Evolutionary conservation across 2,329 filamentous ascomycete genomes (phyloP), one percentile per base, ranked within the genome.

Genomic region (Aspergillus novofumigatus): DNA sequence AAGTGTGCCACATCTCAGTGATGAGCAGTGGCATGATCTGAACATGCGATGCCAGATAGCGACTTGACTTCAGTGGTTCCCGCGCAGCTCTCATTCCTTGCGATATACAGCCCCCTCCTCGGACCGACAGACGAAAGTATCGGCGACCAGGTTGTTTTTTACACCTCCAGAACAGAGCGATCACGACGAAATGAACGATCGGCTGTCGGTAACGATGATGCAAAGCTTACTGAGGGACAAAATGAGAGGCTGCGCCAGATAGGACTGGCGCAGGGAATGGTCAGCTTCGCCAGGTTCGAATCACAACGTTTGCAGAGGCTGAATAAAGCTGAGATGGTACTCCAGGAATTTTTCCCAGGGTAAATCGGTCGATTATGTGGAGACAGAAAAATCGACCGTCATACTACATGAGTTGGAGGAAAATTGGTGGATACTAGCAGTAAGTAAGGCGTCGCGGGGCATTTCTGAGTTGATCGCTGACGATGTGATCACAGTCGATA

Each of bases 371-470:
- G 91, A 96, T 67, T 86, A 86, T 9, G 87, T 99, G 58, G 94
- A 99, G 69, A 97, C 94, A 1, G 90, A 96, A 67, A 94, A 90
- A 78, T 86, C 88, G 51, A 85, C 92, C 32, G 87, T 97, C 35
- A 81, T 97, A 35, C 78, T 97, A 48, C 86, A 91, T 67, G 92
- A 99, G 77, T 77, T 99, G 62, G 93, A 99, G 73, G 79, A 84
- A 17, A 90, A 90, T 29, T 99, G 94, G 94, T 99, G 95, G 95
- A 87, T 97, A 60, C 78, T 97, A 59, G 92, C 91, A 60, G 92
- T 95, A 80, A 69, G 89, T 77, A 29, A 59, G 26, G 21, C 54
- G n/a, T 32, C 28, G 50, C 49, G 25, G 25, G 21, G 48, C 25
- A 38, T 32, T 9, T 9, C 8, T 28, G n/a, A 21, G 20, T 42